Percentiles rank a stretch among this genome's conserved stretches.
These are phyloP conservation scores for Telopea speciosissima DNA, from an alignment of 177 flowering plant genomes.

Conservation along the genomic window DNA sequence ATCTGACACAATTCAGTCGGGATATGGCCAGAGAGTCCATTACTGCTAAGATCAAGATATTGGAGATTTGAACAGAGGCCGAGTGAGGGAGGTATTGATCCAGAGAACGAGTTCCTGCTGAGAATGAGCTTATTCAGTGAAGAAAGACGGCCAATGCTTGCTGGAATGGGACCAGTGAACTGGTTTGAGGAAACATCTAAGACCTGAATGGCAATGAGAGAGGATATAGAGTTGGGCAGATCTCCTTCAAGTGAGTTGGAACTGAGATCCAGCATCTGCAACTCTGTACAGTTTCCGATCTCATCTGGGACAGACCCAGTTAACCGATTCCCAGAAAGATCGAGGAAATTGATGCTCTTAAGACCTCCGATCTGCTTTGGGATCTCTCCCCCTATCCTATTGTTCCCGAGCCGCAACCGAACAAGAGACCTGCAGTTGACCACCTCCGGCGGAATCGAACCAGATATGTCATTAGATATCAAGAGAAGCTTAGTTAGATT, in stretches of 20 bases:
- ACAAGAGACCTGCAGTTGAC: constrained; percentile 51
- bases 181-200: constrained; percentile 52
- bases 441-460: constrained; percentile 59
- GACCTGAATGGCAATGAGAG: constrained; percentile 48
- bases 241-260: constrained; percentile 53
- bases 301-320: constrained; percentile 58
- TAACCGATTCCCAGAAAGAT: constrained; percentile 55
- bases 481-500: constrained; percentile 69
- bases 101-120: constrained; percentile 51
- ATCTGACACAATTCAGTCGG: constrained; percentile 54
- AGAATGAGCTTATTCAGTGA: constrained; percentile 56
- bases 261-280: constrained; percentile 64
- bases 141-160: constrained; percentile 43
- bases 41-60: constrained; percentile 78
- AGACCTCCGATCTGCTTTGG: constrained; percentile 62
- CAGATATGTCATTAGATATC: constrained; percentile 64
- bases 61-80: constrained; percentile 61
- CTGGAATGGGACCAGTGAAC: constrained; percentile 49
- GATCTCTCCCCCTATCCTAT: constrained; percentile 56
- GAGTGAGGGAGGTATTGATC: constrained; percentile 54
- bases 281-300: constrained; percentile 49
- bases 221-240: constrained; percentile 48
- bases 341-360: constrained; percentile 55
- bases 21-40: constrained; percentile 51
- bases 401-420: constrained; percentile 49